Evolutionary conservation across 352 stramenopile genomes (phyloP).

Genomic region (Phytopythium kandeliae): DNA sequence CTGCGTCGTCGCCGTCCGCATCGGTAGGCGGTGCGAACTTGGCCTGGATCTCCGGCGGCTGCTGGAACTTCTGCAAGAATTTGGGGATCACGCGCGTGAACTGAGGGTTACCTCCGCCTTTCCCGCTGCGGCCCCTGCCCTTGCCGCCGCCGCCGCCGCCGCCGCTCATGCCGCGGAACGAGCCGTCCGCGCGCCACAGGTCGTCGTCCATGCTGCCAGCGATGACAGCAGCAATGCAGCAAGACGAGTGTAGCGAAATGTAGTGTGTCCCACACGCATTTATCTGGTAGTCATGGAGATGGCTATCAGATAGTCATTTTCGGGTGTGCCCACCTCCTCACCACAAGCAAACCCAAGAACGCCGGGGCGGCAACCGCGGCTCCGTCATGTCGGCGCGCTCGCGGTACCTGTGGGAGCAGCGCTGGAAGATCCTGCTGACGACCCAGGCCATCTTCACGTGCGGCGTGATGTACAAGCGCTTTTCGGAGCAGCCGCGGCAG

Average conservation of each 20-base stretch:
- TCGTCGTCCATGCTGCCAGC: conserved; percentile 54
- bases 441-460: conserved; percentile 66
- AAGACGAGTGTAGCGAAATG: no score
- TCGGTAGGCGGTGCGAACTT: conserved; percentile 56
- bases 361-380: no score
- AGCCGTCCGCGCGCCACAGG: conserved; percentile 64
- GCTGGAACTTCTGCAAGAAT: conserved; percentile 77
- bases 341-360: neutral
- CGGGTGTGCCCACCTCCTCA: no score
- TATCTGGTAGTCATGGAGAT: no score
- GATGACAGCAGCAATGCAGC: neutral
- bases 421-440: conserved; percentile 76
- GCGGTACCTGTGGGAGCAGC: conserved; percentile 54
- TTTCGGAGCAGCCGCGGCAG: conserved; percentile 9
- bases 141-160: conserved; percentile 23
- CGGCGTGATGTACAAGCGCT: conserved; percentile 57
- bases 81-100: conserved; percentile 84
- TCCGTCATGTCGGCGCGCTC: conserved; percentile 35
- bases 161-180: conserved; percentile 45
- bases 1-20: conserved; percentile 37
- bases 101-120: conserved; percentile 44
- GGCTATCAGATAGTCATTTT: no score
- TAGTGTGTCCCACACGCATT: no score
- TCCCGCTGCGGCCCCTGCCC: conserved; percentile 9
- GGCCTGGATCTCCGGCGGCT: conserved; percentile 50